Base-by-base conservation (phyloP, 495 filamentous ascomycete species). In the Penicillium bialowiezense region DNA sequence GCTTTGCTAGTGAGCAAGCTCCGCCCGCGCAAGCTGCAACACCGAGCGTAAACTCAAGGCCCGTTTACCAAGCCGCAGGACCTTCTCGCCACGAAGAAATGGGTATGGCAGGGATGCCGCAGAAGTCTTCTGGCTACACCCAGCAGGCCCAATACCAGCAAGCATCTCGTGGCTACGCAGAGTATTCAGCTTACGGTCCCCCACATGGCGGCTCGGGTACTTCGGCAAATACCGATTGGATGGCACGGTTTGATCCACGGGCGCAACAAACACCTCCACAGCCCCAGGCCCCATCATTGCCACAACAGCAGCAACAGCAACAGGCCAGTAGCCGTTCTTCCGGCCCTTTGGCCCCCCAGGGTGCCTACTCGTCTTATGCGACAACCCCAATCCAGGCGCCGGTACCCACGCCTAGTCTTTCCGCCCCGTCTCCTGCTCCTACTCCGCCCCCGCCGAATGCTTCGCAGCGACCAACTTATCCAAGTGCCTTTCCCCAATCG, bases 181-280 rank as follows among this genome's bases (percentile, higher is more conserved):
- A 76, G 2, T 74, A 73, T 40, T 35, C 58, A n/a, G 52, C 52
- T 1, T 73, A 70, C 32, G 58, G 59, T 2, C 45, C 62, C 26
- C 48, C 58, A 7, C 44, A 60, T 18, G 54, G 57, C 6, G 48
- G 60, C 29, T 51, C 68, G 14, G 60, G 54, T 17, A 40, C 62
- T 5, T 52, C 67, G 14, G 59, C 65, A 15, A 72, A 60, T 39
- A 70, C 68, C 45, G 72, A 76, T 47, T 76, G 72, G 72, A 70
- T 76, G 60, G 71, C 70, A 35, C 64, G 70, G 17, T 74, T 74
- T 47, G 72, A 76, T 44, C 72, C 72, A 15, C 51, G 72, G 21
- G 65, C 62, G 14, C 72, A 70, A 44, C 68, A 67, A 32, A 54
- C 48, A 3, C 63, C 56, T 3, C 62, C 55, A n/a, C 62, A 51